Percentiles rank a stretch among this genome's conserved stretches.
Evolutionary conservation across 305 asterid species (phyloP).

Genomic region (Coffea humblotiana): DNA sequence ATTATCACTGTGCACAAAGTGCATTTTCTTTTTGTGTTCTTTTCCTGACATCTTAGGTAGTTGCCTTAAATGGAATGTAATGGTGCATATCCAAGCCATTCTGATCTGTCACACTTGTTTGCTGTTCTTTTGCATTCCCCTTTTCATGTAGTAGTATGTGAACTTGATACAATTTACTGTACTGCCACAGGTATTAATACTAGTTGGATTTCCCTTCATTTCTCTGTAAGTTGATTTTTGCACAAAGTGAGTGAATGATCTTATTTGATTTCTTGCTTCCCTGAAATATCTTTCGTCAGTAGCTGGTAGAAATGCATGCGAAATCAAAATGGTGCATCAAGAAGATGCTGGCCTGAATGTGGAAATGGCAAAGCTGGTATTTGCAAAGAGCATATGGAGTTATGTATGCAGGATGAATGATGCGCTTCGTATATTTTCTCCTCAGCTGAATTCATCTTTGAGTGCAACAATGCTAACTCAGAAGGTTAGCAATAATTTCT

Average conservation of each 20-base stretch:
- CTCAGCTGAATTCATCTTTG: background rate
- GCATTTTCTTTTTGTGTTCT: background rate
- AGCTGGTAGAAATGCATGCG: slow-evolving; percentile 84
- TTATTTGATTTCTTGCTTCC: slow-evolving; percentile 11
- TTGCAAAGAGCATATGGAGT: slow-evolving; percentile 87
- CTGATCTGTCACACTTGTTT: background rate
- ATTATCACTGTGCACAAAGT: background rate
- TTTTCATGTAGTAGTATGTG: background rate
- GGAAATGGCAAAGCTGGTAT: slow-evolving; percentile 81
- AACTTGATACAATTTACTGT: background rate
- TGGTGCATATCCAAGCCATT: background rate
- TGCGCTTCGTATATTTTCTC: background rate
- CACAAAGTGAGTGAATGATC: background rate
- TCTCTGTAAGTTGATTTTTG: background rate
- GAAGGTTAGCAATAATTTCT: background rate
- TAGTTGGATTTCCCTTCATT: background rate
- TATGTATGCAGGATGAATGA: slow-evolving; percentile 26
- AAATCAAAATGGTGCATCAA: slow-evolving; percentile 90
- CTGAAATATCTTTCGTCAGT: slow-evolving; percentile 41
- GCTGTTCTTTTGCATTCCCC: background rate
- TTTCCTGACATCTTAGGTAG: background rate
- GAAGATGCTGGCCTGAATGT: slow-evolving; percentile 90
- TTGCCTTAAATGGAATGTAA: background rate
- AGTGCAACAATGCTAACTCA: background rate
- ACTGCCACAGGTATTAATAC: background rate